Conservation (phyloP, 495 filamentous ascomycete species). For the Saxispiralis lemnorum region DNA sequence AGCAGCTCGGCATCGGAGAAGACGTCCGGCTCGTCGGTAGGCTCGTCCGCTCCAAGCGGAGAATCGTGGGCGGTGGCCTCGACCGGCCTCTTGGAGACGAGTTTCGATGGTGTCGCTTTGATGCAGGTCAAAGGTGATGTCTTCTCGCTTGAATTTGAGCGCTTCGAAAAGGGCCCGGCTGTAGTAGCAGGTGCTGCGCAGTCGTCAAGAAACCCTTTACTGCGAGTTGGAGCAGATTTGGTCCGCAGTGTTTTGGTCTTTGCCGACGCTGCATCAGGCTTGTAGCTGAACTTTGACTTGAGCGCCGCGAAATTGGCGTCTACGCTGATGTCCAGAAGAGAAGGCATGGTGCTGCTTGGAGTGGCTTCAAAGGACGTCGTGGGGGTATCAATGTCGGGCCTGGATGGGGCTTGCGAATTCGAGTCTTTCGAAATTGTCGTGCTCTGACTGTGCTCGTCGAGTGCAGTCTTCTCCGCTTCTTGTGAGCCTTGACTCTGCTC, state of each 20-base stretch:
- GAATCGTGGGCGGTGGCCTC: not conserved
- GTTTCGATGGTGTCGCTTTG: not conserved
- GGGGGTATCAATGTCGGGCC: not conserved
- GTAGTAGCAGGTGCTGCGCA: not conserved
- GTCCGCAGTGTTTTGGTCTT: not conserved
- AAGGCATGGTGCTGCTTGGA: not conserved
- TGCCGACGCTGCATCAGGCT: not conserved
- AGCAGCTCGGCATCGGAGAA: constrained; percentile 4
- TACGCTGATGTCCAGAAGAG: constrained; percentile 9
- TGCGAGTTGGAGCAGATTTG: not conserved
- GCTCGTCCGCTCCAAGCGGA: not conserved
- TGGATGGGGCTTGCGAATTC: not conserved
- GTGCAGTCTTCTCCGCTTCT: constrained; percentile 7
- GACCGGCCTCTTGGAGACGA: not conserved
- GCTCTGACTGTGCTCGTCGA: constrained; percentile 4
- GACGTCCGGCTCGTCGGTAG: not conserved
- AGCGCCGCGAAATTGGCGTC: constrained; percentile 4
- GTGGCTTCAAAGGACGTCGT: constrained; percentile 4
- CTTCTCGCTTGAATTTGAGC: not conserved
- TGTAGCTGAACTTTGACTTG: constrained; percentile 5
- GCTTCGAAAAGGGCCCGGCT: no score
- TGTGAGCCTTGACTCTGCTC: not conserved
- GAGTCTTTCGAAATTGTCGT: not conserved
- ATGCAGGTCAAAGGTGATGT: not conserved
- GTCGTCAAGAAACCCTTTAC: not conserved